Evolutionary conservation across 257 asterid genomes (phyloP), one percentile per base, ranked within the genome.

Genomic region (Ilex asprella): DNA sequence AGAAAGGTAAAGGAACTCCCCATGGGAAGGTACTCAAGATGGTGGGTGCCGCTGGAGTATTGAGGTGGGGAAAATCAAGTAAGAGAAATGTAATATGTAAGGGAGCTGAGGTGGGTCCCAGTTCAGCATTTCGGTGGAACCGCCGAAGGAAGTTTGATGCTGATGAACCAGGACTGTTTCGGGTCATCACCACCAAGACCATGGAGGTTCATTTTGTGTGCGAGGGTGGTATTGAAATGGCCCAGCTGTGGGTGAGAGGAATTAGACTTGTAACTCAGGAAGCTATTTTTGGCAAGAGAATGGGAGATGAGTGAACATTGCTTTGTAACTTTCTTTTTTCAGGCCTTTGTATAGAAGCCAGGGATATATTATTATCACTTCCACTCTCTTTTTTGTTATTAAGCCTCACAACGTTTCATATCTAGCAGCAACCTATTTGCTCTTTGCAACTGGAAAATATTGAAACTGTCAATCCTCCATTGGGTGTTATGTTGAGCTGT

Each of bases 211-310:
- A 84, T 79, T 87, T 87, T 71, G 82, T 78, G 21, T 84, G 95
- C 56, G 73, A 68, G 3, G 89, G 83, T 63, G 95, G 85, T 15
- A 31, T 16, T 31, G 90, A 84, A 63, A 60, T 54, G 74, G 92
- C 95, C 4, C 55, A 73, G 71, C 31, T 87, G 73, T 87, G 95
- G 95, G 89, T 78, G 16, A 76, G 89, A 70, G 93, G 95, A 50
- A 84, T 84, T 66, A 64, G 78, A 75, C 59, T 84, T 61, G 80
- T 84, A 32, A 87, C 90, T n/a, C 51, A 77, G 56, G 85, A 84
- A 55, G 85, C 90, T 51, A 75, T 82, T 56, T 53, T 53, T n/a
- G 57, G 57, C 10, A 53, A 7, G 6, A 53, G 10, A 49, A 4
- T 49, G 54, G 13, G 14, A 49, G 10, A n/a, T 49, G 10, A 3